phyloP scores from a whole-genome alignment of 306 rosid genomes.

The Sicyos edulis region DNA sequence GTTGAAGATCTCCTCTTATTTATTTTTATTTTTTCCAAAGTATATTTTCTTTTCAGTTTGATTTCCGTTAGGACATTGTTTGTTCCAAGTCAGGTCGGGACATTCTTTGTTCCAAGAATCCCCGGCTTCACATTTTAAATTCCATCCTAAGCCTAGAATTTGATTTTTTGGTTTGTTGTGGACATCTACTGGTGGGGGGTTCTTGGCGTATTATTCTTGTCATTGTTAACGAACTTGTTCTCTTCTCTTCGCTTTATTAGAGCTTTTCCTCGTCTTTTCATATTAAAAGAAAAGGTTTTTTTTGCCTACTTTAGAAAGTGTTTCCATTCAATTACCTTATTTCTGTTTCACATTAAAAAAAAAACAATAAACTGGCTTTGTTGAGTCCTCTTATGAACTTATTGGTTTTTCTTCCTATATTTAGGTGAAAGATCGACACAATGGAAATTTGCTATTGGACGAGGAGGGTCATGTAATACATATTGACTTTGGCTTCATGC shows the following conservation, averaged over 20 bases:
- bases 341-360: slow-evolving; percentile 22
- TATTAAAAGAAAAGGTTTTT: not conserved
- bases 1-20: not conserved
- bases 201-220: not conserved
- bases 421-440: slow-evolving; percentile 93
- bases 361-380: slow-evolving; percentile 3
- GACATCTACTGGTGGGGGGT: not conserved
- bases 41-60: not conserved
- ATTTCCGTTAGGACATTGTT: not conserved
- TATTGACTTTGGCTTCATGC: slow-evolving; percentile 99
- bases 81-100: not conserved
- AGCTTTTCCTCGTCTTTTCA: not conserved
- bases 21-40: not conserved
- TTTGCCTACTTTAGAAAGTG: not conserved
- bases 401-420: not conserved
- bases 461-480: slow-evolving; percentile 98
- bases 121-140: slow-evolving; percentile 8
- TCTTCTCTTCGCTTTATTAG: not conserved
- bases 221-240: not conserved
- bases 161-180: not conserved
- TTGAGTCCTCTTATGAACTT: not conserved
- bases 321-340: not conserved
- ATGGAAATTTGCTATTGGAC: slow-evolving; percentile 89
- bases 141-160: not conserved
- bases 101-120: not conserved